Conservation (phyloP, 495 filamentous ascomycete species). For the Aspergillus avenaceus region DNA sequence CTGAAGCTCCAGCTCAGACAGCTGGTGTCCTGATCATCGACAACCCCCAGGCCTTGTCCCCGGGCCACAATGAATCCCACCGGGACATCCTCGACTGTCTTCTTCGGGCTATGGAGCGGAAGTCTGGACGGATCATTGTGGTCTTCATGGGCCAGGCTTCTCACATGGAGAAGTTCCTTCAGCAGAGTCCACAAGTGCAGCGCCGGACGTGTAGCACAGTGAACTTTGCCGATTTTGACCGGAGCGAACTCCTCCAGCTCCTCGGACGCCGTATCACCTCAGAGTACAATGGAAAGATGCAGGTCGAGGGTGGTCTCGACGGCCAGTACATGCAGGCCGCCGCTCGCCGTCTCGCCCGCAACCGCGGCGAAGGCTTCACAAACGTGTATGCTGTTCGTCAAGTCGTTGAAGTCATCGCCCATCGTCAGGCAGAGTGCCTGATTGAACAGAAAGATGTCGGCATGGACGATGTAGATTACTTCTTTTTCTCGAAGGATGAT, state of each 20-base stretch:
- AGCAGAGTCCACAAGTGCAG: constrained; percentile 60
- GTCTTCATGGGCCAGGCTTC: constrained; percentile 63
- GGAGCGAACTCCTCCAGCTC: constrained; percentile 18
- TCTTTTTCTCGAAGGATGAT: constrained; percentile 17
- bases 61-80: constrained; percentile 8
- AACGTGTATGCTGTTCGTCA: constrained; percentile 30
- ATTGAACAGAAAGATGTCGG: constrained; percentile 26
- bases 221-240: constrained; percentile 58
- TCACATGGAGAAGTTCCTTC: constrained; percentile 65
- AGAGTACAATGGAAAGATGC: constrained; percentile 43
- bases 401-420: constrained; percentile 8
- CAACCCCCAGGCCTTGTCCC: constrained; percentile 50
- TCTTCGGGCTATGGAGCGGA: constrained; percentile 10
- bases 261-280: constrained; percentile 6
- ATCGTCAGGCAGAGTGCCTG: constrained; percentile 50
- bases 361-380: constrained; percentile 46
- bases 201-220: constrained; percentile 56
- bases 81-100: constrained; percentile 8
- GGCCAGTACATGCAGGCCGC: constrained; percentile 59
- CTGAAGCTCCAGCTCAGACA: background rate
- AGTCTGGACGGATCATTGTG: constrained; percentile 59
- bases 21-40: constrained; percentile 58
- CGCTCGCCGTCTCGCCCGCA: constrained; percentile 50
- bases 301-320: constrained; percentile 48
- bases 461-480: constrained; percentile 16